These are phyloP conservation scores for Colletotrichum zoysiae DNA, from an alignment of 2,329 filamentous ascomycete species.

Conservation along the genomic window DNA sequence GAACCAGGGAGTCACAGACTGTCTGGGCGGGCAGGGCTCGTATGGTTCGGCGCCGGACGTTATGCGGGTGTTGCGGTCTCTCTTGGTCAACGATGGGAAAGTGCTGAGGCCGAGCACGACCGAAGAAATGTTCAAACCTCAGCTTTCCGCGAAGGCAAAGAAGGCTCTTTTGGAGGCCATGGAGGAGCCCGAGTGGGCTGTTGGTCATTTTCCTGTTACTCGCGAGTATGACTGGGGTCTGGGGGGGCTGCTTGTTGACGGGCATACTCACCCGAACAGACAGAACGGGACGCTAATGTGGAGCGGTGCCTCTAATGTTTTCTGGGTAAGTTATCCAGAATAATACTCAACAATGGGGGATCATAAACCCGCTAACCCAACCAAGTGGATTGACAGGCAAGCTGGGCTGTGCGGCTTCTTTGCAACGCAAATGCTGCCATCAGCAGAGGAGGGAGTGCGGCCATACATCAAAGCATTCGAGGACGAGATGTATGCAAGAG, in stretches of 20 bases:
- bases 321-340: conserved; percentile 55
- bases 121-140: conserved; percentile 60
- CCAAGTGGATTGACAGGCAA: conserved; percentile 50
- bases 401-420: conserved; percentile 57
- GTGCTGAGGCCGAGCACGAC: conserved; percentile 58
- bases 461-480: conserved; percentile 54
- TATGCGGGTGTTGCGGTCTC: conserved; percentile 57
- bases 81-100: conserved; percentile 62
- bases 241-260: conserved; percentile 57
- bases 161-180: conserved; percentile 46
- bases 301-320: conserved; percentile 60
- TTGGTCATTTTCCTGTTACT: conserved; percentile 49
- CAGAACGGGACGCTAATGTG: conserved; percentile 56
- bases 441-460: conserved; percentile 53
- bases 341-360: rapidly evolving
- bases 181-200: conserved; percentile 45
- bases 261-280: conserved; percentile 52
- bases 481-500: conserved; percentile 54
- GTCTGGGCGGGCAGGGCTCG: conserved; percentile 53
- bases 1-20: conserved; percentile 42
- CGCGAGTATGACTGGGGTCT: conserved; percentile 56
- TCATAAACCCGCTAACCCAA: conserved; percentile 1
- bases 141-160: conserved; percentile 50
- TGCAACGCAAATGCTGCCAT: conserved; percentile 57
- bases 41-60: conserved; percentile 56